Percentiles rank a stretch among this genome's conserved stretches.
These are phyloP conservation scores for Penicillium frequentans DNA, from an alignment of 2,329 filamentous ascomycete species.

Conservation along the genomic window DNA sequence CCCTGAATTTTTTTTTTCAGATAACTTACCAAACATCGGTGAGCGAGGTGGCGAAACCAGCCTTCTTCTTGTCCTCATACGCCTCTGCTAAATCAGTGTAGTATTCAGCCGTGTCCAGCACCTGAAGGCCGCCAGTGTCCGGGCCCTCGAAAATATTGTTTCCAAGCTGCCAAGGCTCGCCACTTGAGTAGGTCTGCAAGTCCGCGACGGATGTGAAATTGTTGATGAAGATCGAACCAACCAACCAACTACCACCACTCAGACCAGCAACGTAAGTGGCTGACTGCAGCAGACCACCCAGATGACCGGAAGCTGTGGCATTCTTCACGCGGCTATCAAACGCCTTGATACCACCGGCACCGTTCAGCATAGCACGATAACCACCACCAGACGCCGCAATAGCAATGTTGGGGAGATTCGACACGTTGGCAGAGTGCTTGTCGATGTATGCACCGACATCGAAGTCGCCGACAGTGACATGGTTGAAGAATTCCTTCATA, in stretches of 20 bases:
- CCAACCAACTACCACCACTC: constrained; percentile 81
- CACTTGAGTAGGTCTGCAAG: constrained; percentile 25
- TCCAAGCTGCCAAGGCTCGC: constrained; percentile 30
- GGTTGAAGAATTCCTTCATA: constrained; percentile 70
- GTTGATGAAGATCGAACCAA: constrained; percentile 75
- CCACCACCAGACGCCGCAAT: constrained; percentile 82
- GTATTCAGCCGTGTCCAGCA: constrained; percentile 57
- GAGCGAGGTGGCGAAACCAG: constrained; percentile 68
- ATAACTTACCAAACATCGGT: constrained; percentile 74
- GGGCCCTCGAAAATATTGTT: constrained; percentile 51
- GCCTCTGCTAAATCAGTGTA: constrained; percentile 59
- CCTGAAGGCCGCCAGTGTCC: constrained; percentile 37
- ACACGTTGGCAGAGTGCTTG: constrained; percentile 54
- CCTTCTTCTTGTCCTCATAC: constrained; percentile 62
- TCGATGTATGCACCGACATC: constrained; percentile 74
- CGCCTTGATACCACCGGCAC: constrained; percentile 77
- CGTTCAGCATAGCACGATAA: constrained; percentile 83
- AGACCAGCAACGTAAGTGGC: constrained; percentile 80
- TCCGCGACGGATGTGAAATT: constrained; percentile 71
- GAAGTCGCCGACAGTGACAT: constrained; percentile 74
- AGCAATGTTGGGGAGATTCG: constrained; percentile 66
- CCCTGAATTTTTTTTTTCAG: background rate
- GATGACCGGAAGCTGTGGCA: constrained; percentile 62
- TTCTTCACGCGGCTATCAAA: constrained; percentile 72
- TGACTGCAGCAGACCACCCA: constrained; percentile 80